Evolutionary conservation across 352 stramenopile genomes (phyloP), one percentile per base, ranked within the genome.

Genomic region (Blastocystis hominis): DNA sequence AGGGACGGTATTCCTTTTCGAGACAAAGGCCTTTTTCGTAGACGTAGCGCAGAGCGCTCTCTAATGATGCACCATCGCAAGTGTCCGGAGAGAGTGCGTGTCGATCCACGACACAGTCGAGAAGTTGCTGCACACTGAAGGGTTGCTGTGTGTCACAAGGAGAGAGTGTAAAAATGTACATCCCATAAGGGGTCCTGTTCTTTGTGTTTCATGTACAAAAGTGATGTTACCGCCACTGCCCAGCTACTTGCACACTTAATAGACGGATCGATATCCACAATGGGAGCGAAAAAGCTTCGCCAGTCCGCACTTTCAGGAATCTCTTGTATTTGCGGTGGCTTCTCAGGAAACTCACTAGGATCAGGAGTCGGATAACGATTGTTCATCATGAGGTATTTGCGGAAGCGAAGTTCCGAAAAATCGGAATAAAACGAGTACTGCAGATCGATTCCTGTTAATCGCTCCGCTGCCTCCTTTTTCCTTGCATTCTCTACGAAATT

Each of bases 191-290:
- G 70, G 30, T 80, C 70, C 9, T 42, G 20, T 20, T 80, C 47
- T 24, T 80, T 80, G 46, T 64, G 63, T 40, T 80, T 80, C 70
- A 80, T 80, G 46, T 80, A 80, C 46, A 80, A 44, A 24, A 61
- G 38, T 6, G 70, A 63, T n/a, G 70, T 64, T 3, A 80, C 70
- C 15, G 70, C 70, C 20, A 80, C 70, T 10, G 70, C 70, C 70
- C 70, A 80, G 4, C 38, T 61, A 42, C 70, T 80, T 1, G 70
- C 70, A 24, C 70, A 80, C 30, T 80, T 80, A 20, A 80, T 66
- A 24, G 50, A 62, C 3, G 70, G 70, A 42, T 80, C 70, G 38
- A 80, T 46, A 38, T 80, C 55, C 13, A 80, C 53, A 20, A 34
- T 42, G 10, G 46, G 20, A n/a, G 70, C 42, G 17, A 80, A 38